Conservation (phyloP, 345 rosid genomes). For the Diplotaxis tenuifolia region DNA sequence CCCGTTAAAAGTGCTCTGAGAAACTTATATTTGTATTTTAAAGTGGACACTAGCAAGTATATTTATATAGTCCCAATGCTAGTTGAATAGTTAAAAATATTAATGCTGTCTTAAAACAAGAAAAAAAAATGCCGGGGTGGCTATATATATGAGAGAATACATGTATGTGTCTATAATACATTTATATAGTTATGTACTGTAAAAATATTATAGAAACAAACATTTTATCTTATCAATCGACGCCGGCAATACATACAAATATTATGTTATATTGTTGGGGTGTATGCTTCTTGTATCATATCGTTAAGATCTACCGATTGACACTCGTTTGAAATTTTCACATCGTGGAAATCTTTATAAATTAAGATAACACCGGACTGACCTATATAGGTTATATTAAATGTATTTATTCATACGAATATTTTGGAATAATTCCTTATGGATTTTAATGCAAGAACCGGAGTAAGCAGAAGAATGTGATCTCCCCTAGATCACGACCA, state of each 20-base stretch:
- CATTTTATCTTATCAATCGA: no score
- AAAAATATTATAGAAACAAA: no score
- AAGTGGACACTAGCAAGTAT: no score
- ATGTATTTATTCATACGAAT: background rate
- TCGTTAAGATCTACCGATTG: background rate
- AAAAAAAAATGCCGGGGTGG: no score
- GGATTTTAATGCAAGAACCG: conserved; percentile 1
- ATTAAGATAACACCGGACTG: background rate
- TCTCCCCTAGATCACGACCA: conserved; percentile 27
- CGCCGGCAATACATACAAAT: background rate
- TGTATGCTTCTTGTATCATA: background rate
- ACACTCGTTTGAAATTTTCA: background rate
- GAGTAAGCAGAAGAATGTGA: conserved; percentile 26
- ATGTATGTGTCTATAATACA: no score
- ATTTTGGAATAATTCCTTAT: background rate
- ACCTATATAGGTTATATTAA: background rate
- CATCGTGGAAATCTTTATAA: background rate
- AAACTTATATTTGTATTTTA: no score
- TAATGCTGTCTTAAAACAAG: no score
- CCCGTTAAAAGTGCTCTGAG: no score
- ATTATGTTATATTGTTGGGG: background rate
- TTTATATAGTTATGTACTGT: no score
- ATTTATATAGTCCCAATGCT: no score
- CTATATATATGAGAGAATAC: no score
- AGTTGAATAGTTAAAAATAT: no score